These are phyloP conservation scores for Glomus cerebriforme DNA, from an alignment of 192 early-diverging fungal species.

Conservation along the genomic window DNA sequence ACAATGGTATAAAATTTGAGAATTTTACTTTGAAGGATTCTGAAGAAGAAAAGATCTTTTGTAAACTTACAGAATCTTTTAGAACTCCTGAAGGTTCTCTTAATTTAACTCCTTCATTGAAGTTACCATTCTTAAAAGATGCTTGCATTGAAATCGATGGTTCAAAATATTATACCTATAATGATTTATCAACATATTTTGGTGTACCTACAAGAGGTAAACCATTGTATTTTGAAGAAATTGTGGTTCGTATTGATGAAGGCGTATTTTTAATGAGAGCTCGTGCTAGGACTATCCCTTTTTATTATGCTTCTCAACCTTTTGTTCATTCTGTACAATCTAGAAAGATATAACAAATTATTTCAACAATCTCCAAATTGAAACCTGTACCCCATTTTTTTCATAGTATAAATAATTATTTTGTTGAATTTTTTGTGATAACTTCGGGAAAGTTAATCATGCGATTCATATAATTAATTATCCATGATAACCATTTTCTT, in stretches of 20 bases:
- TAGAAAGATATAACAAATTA: not conserved
- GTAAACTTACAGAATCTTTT: not conserved
- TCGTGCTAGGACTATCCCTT: not conserved
- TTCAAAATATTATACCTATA: not conserved
- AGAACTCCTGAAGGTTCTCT: not conserved
- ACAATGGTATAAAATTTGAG: not conserved
- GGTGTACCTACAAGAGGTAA: not conserved
- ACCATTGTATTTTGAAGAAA: constrained; percentile 17
- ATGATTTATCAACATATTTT: not conserved
- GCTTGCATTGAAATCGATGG: not conserved
- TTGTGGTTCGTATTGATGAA: not conserved
- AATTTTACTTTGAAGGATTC: not conserved
- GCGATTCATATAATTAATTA: too few relatives aligned
- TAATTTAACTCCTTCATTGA: constrained; percentile 7
- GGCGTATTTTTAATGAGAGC: constrained; percentile 8
- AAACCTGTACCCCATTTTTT: too few relatives aligned
- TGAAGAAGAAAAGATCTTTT: not conserved
- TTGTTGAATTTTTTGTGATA: too few relatives aligned
- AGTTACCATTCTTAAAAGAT: constrained; percentile 2
- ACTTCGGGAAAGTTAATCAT: too few relatives aligned
- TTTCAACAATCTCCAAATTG: too few relatives aligned
- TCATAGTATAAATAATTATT: too few relatives aligned
- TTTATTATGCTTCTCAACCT: constrained; percentile 3
- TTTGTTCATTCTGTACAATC: not conserved
- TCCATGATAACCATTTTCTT: too few relatives aligned